Percentiles rank a stretch among this genome's conserved stretches.
These are phyloP conservation scores for Arachis stenosperma DNA, from an alignment of 306 rosid genomes.

Conservation along the genomic window DNA sequence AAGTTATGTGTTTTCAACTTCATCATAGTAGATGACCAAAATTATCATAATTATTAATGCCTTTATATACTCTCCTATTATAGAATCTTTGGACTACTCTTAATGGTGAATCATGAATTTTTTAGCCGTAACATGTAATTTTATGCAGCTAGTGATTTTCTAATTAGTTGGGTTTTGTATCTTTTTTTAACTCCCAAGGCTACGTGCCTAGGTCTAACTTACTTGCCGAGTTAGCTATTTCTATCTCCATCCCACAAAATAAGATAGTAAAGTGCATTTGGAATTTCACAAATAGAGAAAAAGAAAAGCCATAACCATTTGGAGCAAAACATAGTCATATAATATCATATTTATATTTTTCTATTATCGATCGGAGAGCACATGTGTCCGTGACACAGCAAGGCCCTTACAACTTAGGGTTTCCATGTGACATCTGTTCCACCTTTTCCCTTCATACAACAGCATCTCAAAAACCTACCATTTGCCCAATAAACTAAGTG, in stretches of 20 bases:
- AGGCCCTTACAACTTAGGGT: not conserved
- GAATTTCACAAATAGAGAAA: not conserved
- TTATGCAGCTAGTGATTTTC: too few species aligned
- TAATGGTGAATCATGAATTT: too few species aligned
- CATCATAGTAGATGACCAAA: too few species aligned
- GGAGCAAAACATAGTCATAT: not conserved
- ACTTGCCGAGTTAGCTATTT: not conserved
- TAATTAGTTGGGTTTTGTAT: not conserved
- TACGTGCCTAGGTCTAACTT: not conserved
- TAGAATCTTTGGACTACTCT: too few species aligned
- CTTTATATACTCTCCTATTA: too few species aligned
- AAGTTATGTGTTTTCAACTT: too few species aligned
- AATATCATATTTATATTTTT: too few species aligned
- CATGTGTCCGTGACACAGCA: conserved; percentile 31
- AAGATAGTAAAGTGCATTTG: not conserved
- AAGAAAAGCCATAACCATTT: not conserved
- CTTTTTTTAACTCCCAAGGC: not conserved
- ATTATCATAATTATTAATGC: too few species aligned
- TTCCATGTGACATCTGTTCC: conserved; percentile 22
- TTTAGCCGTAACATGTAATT: too few species aligned
- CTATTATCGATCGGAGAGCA: conserved; percentile 30
- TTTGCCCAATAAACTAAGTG: not conserved
- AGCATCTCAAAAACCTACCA: not conserved
- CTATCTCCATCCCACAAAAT: not conserved
- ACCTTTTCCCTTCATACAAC: conserved; percentile 2